Conservation (phyloP, 257 asterid species). For the Cinchona pubescens region DNA sequence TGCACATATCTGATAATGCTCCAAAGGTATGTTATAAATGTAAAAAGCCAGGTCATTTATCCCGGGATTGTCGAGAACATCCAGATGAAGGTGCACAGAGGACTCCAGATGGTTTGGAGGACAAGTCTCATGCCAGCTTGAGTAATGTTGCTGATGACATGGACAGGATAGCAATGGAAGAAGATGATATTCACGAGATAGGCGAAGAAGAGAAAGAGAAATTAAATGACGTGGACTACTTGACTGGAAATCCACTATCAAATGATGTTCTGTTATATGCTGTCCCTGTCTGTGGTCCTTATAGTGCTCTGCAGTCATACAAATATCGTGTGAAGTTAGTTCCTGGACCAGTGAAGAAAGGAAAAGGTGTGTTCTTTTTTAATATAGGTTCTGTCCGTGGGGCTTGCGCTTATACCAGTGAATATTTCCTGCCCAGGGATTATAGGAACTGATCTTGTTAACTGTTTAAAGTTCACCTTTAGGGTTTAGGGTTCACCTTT, state of each 20-base stretch:
- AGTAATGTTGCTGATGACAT: conserved; percentile 28
- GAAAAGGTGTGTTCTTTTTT: conserved; percentile 59
- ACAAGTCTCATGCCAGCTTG: conserved; percentile 18
- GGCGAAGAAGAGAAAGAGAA: conserved; percentile 95
- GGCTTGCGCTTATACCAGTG: background rate
- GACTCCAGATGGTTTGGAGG: conserved; percentile 32
- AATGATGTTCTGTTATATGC: conserved; percentile 79
- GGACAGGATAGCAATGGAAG: conserved; percentile 86
- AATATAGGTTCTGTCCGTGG: background rate
- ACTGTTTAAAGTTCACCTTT: background rate
- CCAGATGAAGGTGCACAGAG: conserved; percentile 40
- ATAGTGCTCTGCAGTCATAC: conserved; percentile 79
- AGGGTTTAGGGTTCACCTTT: background rate
- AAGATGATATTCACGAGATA: conserved; percentile 90
- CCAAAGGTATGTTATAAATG: conserved; percentile 83
- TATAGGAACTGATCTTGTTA: background rate
- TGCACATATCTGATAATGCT: conserved; percentile 62
- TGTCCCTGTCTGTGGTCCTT: conserved; percentile 91
- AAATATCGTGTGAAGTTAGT: conserved; percentile 90
- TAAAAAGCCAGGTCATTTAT: conserved; percentile 74
- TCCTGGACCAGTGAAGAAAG: conserved; percentile 89
- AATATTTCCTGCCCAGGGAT: background rate
- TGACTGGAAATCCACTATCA: conserved; percentile 83
- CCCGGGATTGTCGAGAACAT: conserved; percentile 83
- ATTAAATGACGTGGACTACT: conserved; percentile 79